These are phyloP conservation scores for Fragaria iinumae DNA, from an alignment of 306 rosid genomes.

Conservation along the genomic window DNA sequence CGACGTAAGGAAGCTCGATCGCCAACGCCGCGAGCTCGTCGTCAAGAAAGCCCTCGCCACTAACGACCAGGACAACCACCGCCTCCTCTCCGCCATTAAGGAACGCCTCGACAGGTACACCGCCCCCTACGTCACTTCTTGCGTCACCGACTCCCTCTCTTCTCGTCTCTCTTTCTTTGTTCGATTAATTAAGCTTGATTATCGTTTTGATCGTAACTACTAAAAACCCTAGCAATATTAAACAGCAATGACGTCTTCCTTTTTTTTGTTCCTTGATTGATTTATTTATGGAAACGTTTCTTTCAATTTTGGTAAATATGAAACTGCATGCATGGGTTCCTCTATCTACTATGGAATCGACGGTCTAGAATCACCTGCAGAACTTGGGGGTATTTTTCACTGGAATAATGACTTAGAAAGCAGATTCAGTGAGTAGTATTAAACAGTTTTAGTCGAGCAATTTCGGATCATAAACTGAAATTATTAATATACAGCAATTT, in stretches of 20 bases:
- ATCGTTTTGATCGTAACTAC: not conserved
- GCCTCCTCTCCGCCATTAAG: conserved; percentile 64
- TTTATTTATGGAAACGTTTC: too few species aligned
- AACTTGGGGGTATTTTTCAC: not conserved
- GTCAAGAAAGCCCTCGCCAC: conserved; percentile 78
- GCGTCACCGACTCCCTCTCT: not conserved
- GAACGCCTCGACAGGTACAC: conserved; percentile 55
- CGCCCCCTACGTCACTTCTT: not conserved
- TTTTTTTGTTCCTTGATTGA: not conserved
- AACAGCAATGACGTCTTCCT: not conserved
- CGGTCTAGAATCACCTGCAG: not conserved
- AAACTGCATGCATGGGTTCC: not conserved
- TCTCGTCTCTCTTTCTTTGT: too few species aligned
- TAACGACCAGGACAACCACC: conserved; percentile 64
- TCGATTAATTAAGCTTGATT: not conserved
- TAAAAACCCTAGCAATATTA: not conserved
- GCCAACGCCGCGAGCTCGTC: conserved; percentile 54
- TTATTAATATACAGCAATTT: not conserved
- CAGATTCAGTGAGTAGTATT: not conserved
- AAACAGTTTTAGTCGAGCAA: not conserved
- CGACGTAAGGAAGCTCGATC: conserved; percentile 63
- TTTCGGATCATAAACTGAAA: not conserved
- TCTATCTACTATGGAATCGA: not conserved
- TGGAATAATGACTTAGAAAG: not conserved
- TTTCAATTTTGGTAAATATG: not conserved